Percentiles rank a stretch among this genome's conserved stretches.
Evolutionary conservation across 768 basidiomycete genomes (phyloP).

Genomic region (Hortiboletus flavorubellus): DNA sequence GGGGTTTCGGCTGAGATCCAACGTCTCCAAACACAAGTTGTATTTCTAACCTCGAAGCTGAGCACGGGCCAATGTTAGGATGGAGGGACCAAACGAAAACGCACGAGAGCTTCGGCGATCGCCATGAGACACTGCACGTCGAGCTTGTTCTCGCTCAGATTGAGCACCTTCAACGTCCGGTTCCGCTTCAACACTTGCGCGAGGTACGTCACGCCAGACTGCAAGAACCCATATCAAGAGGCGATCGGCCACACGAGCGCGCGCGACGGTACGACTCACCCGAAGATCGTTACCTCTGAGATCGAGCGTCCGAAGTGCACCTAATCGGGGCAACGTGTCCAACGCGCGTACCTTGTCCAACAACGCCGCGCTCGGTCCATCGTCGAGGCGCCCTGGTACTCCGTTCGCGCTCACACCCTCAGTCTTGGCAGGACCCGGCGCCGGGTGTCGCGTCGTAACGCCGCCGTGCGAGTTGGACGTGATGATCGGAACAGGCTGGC

Average conservation of each 20-base stretch:
- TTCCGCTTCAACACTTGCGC: constrained; percentile 97
- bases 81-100: constrained; percentile 20
- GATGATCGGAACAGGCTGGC: constrained; percentile 64
- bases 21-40: constrained; percentile 88
- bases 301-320: constrained; percentile 85
- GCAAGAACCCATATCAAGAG: not conserved
- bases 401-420: constrained; percentile 5
- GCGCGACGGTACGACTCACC: constrained; percentile 45
- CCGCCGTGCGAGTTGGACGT: constrained; percentile 59
- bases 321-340: constrained; percentile 81
- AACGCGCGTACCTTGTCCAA: constrained; percentile 88
- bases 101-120: constrained; percentile 86
- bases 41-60: constrained; percentile 66
- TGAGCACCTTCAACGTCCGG: constrained; percentile 89
- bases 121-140: constrained; percentile 75
- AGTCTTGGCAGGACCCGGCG: not conserved
- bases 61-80: not conserved
- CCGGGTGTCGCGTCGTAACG: constrained; percentile 44
- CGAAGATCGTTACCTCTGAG: constrained; percentile 88
- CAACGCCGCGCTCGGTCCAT: constrained; percentile 70
- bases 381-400: constrained; percentile 18
- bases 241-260: not conserved
- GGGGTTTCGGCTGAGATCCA: constrained; percentile 91
- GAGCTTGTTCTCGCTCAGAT: constrained; percentile 92
- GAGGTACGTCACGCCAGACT: constrained; percentile 82